Base-by-base conservation (phyloP, 176 grass and related monocot species). In the Carex cristatella region DNA sequence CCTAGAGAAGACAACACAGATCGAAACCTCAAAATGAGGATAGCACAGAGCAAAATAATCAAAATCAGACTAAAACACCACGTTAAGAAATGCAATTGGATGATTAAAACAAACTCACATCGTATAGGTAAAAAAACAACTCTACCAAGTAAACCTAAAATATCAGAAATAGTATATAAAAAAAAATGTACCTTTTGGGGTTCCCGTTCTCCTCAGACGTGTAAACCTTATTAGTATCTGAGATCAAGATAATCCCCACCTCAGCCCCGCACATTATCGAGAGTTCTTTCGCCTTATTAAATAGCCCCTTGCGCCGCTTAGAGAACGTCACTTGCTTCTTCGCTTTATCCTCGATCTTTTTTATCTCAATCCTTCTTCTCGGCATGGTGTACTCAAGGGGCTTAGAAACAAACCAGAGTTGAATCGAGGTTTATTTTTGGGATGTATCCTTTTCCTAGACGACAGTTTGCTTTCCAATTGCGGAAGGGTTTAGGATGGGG, bases 221-320 rank as follows among this genome's bases (percentile, higher is more conserved):
- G 38, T 40, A 40, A 40, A 40, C 4, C 38, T 40, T 40, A 40
- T 89, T 89, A 77, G 89, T 91, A 82, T 91, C 89, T 42, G 92
- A 94, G 89, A 98, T 93, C 72, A 91, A 86, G 84, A 94, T 86
- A 86, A 97, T 83, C 2, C 87, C 92, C 40, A 98, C 92, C 56
- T 98, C 89, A 72, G 92, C 90, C 33, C 90, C 91, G 86, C 92
- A 98, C 80, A 94, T 87, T 79, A 98, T 86, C 78, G 91, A 81
- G 82, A 98, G 92, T 81, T 98, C 95, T 84, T 91, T 75, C 4
- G 91, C 89, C 91, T 98, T 94, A 82, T 98, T 94, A 85, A 98
- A 94, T 1, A 94, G 64, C 10, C 90, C 95, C 87, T 93, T 84
- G 28, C 91, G 89, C 46, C 94, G 81, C 89, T 94, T 97, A 49